phyloP scores from a whole-genome alignment of 495 filamentous ascomycete species.

The Trichodelitschia bisporula region DNA sequence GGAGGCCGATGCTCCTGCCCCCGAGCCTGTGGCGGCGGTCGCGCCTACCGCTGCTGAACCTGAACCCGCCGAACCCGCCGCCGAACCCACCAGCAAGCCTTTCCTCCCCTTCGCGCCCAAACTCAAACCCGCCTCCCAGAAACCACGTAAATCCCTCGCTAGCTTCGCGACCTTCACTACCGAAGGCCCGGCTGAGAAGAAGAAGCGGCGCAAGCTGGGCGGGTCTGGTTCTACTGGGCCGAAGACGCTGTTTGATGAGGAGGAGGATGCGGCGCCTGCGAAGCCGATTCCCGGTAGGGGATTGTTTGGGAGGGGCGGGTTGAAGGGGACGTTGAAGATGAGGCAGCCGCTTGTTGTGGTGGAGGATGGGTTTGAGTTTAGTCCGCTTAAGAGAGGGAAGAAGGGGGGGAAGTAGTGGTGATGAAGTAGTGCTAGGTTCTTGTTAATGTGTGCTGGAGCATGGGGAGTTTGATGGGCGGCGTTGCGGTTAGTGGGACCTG shows the following conservation, averaged over 20 bases:
- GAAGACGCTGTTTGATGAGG: slow-evolving; percentile 50
- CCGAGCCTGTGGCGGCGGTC: slow-evolving; percentile 8
- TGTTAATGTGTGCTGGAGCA: too few species aligned
- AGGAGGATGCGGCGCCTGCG: slow-evolving; percentile 32
- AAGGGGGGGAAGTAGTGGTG: too few species aligned
- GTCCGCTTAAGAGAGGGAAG: slow-evolving; percentile 70
- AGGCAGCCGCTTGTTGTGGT: slow-evolving; percentile 17
- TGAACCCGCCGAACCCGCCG: slow-evolving; percentile 3
- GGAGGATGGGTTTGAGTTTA: slow-evolving; percentile 29
- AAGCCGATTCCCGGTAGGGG: slow-evolving; percentile 14
- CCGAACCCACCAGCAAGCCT: background rate
- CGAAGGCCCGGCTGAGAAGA: slow-evolving; percentile 27
- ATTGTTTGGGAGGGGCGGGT: slow-evolving; percentile 5
- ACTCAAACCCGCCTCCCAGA: slow-evolving; percentile 6
- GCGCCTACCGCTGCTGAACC: slow-evolving; percentile 7
- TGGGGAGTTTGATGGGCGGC: too few species aligned
- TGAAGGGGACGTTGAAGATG: slow-evolving; percentile 1
- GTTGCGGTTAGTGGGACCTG: too few species aligned
- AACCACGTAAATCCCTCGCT: slow-evolving; percentile 15
- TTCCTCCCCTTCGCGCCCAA: too few species aligned
- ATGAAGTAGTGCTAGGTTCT: too few species aligned
- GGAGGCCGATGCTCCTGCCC: slow-evolving; percentile 6
- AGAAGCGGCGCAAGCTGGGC: slow-evolving; percentile 53
- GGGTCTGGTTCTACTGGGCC: slow-evolving; percentile 28
- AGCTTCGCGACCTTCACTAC: slow-evolving; percentile 15